phyloP scores from a whole-genome alignment of 1,284 basidiomycete genomes.

The Phlebopus sp. region DNA sequence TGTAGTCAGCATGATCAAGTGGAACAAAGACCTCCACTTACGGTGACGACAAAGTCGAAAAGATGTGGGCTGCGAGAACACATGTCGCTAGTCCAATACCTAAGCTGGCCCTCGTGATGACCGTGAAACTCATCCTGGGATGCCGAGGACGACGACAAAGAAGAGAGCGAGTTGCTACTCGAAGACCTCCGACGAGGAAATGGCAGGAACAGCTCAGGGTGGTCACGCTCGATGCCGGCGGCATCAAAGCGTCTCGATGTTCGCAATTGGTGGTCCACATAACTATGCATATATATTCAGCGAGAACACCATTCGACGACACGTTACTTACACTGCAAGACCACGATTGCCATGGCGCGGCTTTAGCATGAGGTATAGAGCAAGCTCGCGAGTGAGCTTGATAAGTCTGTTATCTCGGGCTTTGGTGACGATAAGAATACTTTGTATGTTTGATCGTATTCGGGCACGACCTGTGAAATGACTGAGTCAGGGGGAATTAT shows the following conservation, averaged over 20 bases:
- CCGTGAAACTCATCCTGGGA: constrained; percentile 38
- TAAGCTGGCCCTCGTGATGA: constrained; percentile 81
- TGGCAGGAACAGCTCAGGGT: constrained; percentile 88
- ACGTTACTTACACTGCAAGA: constrained; percentile 65
- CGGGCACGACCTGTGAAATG: constrained; percentile 75
- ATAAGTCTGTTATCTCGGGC: constrained; percentile 97
- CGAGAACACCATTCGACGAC: constrained; percentile 7
- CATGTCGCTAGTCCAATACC: constrained; percentile 98
- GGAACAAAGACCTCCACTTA: constrained; percentile 40
- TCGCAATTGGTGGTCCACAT: constrained; percentile 94
- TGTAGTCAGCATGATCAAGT: constrained; percentile 11
- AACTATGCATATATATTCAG: constrained; percentile 46
- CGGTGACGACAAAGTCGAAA: constrained; percentile 98
- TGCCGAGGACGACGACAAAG: constrained; percentile 42
- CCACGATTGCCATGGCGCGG: constrained; percentile 64
- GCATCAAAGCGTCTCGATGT: constrained; percentile 94
- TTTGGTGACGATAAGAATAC: constrained; percentile 95
- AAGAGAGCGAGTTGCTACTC: constrained; percentile 57
- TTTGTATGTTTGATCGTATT: constrained; percentile 89
- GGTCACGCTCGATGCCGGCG: constrained; percentile 78
- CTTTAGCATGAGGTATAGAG: constrained; percentile 91
- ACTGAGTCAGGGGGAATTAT: constrained; percentile 12
- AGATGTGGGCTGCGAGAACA: constrained; percentile 89
- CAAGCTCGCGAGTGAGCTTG: constrained; percentile 90
- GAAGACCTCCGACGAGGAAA: constrained; percentile 72